Evolutionary conservation across 768 basidiomycete genomes (phyloP), one percentile per base, ranked within the genome.

Genomic region (Kwoniella bestiolae): DNA sequence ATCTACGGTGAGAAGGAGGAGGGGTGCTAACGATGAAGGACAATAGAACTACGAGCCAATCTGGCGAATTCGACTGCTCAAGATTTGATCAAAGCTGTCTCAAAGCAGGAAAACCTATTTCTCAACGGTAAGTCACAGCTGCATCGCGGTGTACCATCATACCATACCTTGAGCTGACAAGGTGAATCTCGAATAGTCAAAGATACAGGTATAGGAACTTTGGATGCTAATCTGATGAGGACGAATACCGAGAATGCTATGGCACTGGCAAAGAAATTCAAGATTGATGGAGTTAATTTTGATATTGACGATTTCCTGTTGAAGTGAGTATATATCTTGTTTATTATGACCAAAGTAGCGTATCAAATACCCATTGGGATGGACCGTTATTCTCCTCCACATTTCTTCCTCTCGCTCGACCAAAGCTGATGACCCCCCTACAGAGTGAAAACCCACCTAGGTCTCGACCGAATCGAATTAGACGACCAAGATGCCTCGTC

Each of bases 251-350:
- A 87, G 65, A 86, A 92, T 72, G 87, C 90, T 47, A 89, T 91
- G 1, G 88, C 89, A 71, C 90, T 94, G 77, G 94, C 94, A n/a
- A 90, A 91, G 31, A 88, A 88, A 31, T 89, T 95, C 87, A 93
- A 91, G 79, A 87, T 91, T 0, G 92, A 91, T 58, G 87, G 87
- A 0, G 90, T 91, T 60, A 88, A 89, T 14, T 99, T 98, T 75
- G 95, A 99, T 75, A 83, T 91, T 44, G 92, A 95, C 69, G 94
- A 97, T 60, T 97, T 94, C 72, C 83, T 99, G 5, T 52, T 70
- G 3, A 62, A 66, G 72, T 74, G 85, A 34, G 66, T 55, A 34
- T 31, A 28, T 49, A n/a, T 11, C 31, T 6, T 11, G n/a, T n/a
- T n/a, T n/a, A n/a, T n/a, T n/a, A n/a, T n/a, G n/a, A n/a, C n/a